Percentiles rank a stretch among this genome's conserved stretches.
Conservation (phyloP, 768 basidiomycete genomes). For the Russula abietina region DNA sequence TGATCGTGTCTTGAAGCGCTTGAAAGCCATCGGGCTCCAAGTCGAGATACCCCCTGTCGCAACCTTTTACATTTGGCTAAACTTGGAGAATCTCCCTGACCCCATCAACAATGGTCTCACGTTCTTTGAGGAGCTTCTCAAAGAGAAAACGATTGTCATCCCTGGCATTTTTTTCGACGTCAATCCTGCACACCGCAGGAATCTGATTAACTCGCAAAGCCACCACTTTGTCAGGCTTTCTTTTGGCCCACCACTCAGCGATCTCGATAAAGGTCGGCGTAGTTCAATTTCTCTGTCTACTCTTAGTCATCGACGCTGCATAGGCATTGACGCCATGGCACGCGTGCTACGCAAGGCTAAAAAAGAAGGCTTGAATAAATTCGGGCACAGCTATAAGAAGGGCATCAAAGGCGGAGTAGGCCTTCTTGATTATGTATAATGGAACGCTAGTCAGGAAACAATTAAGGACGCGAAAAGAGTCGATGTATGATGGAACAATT, state of each 20-base stretch:
- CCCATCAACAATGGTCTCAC: conserved; percentile 90
- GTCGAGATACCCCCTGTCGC: conserved; percentile 70
- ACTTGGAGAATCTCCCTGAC: conserved; percentile 67
- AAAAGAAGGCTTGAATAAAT: conserved; percentile 57
- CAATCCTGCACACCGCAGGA: conserved; percentile 74
- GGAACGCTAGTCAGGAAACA: no score
- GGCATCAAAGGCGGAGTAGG: no score
- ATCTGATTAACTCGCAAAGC: conserved; percentile 85
- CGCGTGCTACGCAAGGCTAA: conserved; percentile 67
- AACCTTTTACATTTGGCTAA: conserved; percentile 95
- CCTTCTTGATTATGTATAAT: no score
- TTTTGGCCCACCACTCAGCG: conserved; percentile 76
- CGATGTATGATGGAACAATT: no score
- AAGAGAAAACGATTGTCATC: conserved; percentile 85
- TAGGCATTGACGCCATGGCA: conserved; percentile 81
- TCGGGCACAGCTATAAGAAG: no score
- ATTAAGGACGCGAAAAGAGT: no score
- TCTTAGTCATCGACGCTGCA: neutral
- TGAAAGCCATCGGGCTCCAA: conserved; percentile 70
- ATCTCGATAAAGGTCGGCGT: conserved; percentile 63
- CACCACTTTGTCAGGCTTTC: conserved; percentile 85
- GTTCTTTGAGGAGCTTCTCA: conserved; percentile 92
- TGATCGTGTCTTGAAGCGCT: conserved; percentile 80
- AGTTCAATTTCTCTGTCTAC: conserved; percentile 17
- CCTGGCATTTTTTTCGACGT: conserved; percentile 90